Evolutionary conservation across 129 eudicot species (phyloP).

Genomic region (Scalesia atractyloides): DNA sequence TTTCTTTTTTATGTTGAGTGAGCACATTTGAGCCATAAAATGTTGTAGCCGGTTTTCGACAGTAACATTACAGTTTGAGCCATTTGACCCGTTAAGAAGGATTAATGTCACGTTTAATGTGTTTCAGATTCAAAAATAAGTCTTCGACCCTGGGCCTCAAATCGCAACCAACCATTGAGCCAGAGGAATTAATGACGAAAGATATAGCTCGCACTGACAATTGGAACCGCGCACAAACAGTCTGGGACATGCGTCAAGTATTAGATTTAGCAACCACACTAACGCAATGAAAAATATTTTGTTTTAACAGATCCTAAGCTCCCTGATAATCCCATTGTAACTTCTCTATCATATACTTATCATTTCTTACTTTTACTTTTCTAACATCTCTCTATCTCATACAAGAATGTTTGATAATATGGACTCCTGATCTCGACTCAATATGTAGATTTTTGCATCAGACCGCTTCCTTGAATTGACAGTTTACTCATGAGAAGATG

Average conservation of each 20-base stretch:
- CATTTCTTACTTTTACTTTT: too few species aligned
- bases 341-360: background rate
- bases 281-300: constrained; percentile 96
- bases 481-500: constrained; percentile 88
- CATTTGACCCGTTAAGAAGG: too few species aligned
- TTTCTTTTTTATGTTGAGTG: too few species aligned
- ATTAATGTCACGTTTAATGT: too few species aligned
- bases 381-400: too few species aligned
- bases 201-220: constrained; percentile 70
- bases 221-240: constrained; percentile 81
- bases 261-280: constrained; percentile 96
- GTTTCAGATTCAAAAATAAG: too few species aligned
- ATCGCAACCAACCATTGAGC: constrained; percentile 50
- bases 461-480: constrained; percentile 98
- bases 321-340: constrained; percentile 96
- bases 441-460: constrained; percentile 91
- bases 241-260: constrained; percentile 88
- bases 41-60: too few species aligned
- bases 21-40: too few species aligned
- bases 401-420: too few species aligned
- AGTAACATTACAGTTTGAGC: too few species aligned
- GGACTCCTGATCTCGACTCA: constrained; percentile 7
- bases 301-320: constrained; percentile 96
- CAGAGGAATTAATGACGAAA: constrained; percentile 73
- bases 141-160: too few species aligned